A percentile compares a stretch with the other conserved stretches of the same genome.
Evolutionary conservation across 2,329 filamentous ascomycete genomes (phyloP).

Genomic region (Fusarium sterilihyphosum): DNA sequence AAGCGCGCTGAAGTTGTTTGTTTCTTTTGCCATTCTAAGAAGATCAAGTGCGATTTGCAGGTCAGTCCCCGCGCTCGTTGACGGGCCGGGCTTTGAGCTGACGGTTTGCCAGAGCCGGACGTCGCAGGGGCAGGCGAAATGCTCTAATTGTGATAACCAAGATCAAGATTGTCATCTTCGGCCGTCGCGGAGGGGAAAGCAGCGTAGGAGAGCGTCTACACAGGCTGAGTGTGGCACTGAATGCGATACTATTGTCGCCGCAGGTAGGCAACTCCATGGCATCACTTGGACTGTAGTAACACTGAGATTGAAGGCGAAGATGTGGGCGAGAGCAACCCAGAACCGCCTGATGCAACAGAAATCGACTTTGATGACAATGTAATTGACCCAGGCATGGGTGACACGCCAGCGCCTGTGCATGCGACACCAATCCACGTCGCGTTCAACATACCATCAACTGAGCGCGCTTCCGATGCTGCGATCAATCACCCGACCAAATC

Average conservation of each 20-base stretch:
- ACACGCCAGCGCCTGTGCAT: background rate
- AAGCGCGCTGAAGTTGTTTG: slow-evolving; percentile 45
- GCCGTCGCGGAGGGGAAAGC: slow-evolving; percentile 44
- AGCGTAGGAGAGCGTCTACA: slow-evolving; percentile 5
- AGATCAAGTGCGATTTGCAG: slow-evolving; percentile 50
- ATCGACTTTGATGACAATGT: background rate
- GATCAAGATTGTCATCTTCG: slow-evolving; percentile 44
- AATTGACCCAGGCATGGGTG: background rate
- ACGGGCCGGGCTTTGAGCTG: background rate
- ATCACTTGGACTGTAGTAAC: background rate
- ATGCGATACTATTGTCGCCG: background rate
- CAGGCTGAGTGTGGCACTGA: background rate
- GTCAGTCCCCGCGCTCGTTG: background rate
- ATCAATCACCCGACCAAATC: slow-evolving; percentile 17
- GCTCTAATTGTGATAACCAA: slow-evolving; percentile 43
- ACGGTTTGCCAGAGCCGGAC: slow-evolving; percentile 24
- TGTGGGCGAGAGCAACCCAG: background rate
- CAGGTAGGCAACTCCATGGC: background rate
- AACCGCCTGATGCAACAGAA: background rate
- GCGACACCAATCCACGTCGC: background rate
- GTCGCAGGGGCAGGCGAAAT: slow-evolving; percentile 37
- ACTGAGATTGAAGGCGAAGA: background rate
- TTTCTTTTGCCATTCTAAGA: slow-evolving; percentile 48
- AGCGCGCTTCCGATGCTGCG: background rate
- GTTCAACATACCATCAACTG: background rate